Evolutionary conservation across 192 early-diverging fungal genomes (phyloP), one percentile per base, ranked within the genome.

Genomic region (Mortierella hygrophila): DNA sequence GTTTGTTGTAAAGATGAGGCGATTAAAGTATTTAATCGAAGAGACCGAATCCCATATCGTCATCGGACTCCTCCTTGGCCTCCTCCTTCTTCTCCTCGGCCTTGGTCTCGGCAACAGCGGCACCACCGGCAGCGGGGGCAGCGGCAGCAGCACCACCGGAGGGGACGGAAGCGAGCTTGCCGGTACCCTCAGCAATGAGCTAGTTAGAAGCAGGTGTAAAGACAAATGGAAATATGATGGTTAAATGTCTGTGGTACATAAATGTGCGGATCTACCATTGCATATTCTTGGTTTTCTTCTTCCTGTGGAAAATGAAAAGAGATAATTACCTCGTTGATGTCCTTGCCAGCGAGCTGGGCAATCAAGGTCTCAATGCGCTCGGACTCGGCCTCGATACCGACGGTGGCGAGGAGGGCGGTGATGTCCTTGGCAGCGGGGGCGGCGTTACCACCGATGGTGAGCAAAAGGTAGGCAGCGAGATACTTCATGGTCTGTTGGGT

Each of bases 391-490:
- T 99, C 98, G 79, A 97, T 92, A 89, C 98, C 98, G 88, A 97
- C 98, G 88, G 97, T 90, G 41, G 92, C 83, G 82, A 99, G 94
- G 90, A 99, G 93, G 83, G 90, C 89, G 91, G 94, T 93, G 93
- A 99, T 92, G 85, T 95, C 94, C 40, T 88, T 90, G 81, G 94
- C 93, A 83, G 95, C 82, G 77, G 97, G 97, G 76, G 84, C 63
- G 72, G 91, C 92, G 88, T 97, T 96, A 87, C 97, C 97, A 91
- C 93, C 97, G 89, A 95, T 92, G 88, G 92, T 92, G 89, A 97
- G 95, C 86, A 99, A 95, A 85, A 99, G 93, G 94, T 98, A 99
- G 90, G 98, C 98, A 88, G 97, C 98, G 87, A 99, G 92, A 92
- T 97, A 96, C 94, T 98, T 98, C 98, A 98, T 99, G 76, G 88